phyloP scores from a whole-genome alignment of 2,329 filamentous ascomycete species.

The Canariomyces notabilis region DNA sequence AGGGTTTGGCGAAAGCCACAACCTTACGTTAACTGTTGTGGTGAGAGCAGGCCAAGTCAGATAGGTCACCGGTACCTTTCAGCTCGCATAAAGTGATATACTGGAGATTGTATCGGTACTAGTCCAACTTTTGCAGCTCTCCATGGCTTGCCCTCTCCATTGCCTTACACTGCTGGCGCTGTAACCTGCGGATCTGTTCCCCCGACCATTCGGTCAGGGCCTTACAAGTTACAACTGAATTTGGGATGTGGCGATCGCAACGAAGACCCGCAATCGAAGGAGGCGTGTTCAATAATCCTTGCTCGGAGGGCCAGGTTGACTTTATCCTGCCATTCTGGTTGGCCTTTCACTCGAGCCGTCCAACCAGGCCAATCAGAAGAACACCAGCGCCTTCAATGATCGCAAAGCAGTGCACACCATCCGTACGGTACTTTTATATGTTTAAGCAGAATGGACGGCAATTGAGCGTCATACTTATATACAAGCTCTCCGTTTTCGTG shows the following conservation, averaged over 20 bases:
- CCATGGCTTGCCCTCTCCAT: not conserved
- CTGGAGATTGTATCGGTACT: constrained; percentile 2
- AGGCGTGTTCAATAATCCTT: constrained; percentile 7
- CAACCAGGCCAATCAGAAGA: constrained; percentile 15
- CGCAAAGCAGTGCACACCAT: too few relatives aligned
- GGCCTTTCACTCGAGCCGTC: constrained; percentile 7
- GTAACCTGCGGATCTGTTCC: too few relatives aligned
- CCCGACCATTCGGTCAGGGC: too few relatives aligned
- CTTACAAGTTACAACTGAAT: too few relatives aligned
- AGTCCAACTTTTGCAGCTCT: too few relatives aligned
- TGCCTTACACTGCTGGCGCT: too few relatives aligned
- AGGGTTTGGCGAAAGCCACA: constrained; percentile 3
- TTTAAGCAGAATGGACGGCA: too few relatives aligned
- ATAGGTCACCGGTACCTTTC: constrained; percentile 4
- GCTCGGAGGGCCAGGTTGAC: constrained; percentile 4
- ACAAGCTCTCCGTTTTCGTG: too few relatives aligned
- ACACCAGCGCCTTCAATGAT: too few relatives aligned
- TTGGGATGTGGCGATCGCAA: constrained; percentile 10
- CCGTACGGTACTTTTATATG: too few relatives aligned
- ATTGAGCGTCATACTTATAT: too few relatives aligned
- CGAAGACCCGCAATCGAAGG: constrained; percentile 8
- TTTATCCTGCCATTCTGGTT: constrained; percentile 12
- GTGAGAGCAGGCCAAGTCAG: constrained; percentile 2
- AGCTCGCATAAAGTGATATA: not conserved
- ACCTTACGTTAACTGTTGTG: too few relatives aligned